These are phyloP conservation scores for Acaromyces ingoldii DNA, from an alignment of 1,284 basidiomycete species.

Conservation along the genomic window DNA sequence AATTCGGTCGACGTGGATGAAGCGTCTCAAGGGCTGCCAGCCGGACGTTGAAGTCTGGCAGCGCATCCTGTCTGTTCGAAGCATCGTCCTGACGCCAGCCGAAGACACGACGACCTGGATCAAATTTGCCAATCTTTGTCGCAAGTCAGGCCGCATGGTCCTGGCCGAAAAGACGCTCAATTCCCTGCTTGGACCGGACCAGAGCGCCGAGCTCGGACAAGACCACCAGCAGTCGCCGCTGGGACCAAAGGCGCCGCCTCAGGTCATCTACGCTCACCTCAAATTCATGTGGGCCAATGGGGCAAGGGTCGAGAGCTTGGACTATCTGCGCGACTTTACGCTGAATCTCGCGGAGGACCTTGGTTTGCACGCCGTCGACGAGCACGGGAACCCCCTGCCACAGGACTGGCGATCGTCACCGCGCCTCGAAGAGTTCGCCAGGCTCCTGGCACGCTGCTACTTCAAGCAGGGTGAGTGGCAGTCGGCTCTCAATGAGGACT, in stretches of 20 bases:
- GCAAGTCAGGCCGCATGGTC: conserved; percentile 76
- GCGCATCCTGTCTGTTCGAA: conserved; percentile 89
- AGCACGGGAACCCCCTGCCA: conserved; percentile 31
- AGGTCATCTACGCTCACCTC: conserved; percentile 93
- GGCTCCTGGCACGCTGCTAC: conserved; percentile 89
- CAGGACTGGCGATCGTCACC: conserved; percentile 44
- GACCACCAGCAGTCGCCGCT: no score
- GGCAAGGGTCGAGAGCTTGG: conserved; percentile 71
- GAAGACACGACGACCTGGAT: conserved; percentile 98
- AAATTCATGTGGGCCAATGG: conserved; percentile 95
- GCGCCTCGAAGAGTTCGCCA: conserved; percentile 66
- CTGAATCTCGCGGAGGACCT: conserved; percentile 68
- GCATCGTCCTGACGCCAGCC: conserved; percentile 84
- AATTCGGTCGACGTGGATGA: conserved; percentile 42
- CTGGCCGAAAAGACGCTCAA: conserved; percentile 97
- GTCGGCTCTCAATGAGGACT: conserved; percentile 67
- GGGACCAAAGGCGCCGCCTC: conserved; percentile 64
- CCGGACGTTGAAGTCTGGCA: conserved; percentile 99
- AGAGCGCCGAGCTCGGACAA: conserved; percentile 19
- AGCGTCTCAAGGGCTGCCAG: conserved; percentile 87
- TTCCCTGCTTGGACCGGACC: conserved; percentile 47
- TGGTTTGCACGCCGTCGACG: conserved; percentile 54
- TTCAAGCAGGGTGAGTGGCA: conserved; percentile 98
- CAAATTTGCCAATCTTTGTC: conserved; percentile 80
- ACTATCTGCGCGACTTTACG: conserved; percentile 81